Conservation (phyloP, 1,139 yeast genomes). For the Pneumocystis murina region DNA sequence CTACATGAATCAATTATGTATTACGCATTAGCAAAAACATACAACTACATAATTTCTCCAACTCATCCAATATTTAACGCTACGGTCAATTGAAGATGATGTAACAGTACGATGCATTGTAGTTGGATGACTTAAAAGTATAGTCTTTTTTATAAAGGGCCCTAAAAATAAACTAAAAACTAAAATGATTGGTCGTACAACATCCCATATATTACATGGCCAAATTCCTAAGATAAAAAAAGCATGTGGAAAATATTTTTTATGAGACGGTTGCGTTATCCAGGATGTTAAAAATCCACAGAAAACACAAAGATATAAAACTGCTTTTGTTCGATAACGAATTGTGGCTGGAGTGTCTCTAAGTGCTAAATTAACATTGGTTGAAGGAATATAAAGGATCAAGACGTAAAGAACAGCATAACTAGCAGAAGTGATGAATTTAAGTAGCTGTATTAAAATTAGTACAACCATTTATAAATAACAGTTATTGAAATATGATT, state of each 20-base stretch:
- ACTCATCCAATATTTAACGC: constrained; percentile 8
- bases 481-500: neutral
- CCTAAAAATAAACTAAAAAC: neutral
- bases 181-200: neutral
- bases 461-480: neutral
- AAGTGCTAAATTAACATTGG: neutral
- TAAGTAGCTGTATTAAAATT: neutral
- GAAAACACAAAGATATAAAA: neutral
- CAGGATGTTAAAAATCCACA: neutral
- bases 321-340: neutral
- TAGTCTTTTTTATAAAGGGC: neutral
- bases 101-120: neutral
- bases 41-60: constrained; percentile 14
- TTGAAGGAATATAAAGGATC: neutral
- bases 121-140: neutral
- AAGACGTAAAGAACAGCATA: neutral
- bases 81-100: neutral
- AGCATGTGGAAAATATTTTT: neutral
- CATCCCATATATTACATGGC: neutral
- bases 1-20: constrained; percentile 20
- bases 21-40: constrained; percentile 10
- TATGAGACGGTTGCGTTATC: neutral
- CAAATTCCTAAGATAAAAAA: neutral
- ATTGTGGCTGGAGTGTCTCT: neutral
- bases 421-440: neutral